Percentiles rank a stretch among this genome's conserved stretches.
Conservation (phyloP, 2,329 filamentous ascomycete species). For the Trichoderma breve region DNA sequence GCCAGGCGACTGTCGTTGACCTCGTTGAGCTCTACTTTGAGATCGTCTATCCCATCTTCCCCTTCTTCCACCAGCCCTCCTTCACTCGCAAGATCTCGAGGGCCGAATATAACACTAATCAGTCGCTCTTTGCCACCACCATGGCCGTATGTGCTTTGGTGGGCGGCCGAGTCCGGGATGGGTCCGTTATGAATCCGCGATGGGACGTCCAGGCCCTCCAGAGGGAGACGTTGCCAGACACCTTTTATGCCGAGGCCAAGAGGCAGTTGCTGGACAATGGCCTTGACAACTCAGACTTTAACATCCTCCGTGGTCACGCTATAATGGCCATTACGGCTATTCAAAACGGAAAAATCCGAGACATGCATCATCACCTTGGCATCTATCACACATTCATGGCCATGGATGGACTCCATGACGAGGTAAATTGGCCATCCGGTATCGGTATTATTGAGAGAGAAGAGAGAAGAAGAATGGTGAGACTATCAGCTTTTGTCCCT, state of each 20-base stretch:
- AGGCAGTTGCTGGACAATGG: constrained; percentile 19
- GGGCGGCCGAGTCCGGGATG: constrained; percentile 48
- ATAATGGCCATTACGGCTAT: constrained; percentile 50
- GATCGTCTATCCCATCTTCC: constrained; percentile 53
- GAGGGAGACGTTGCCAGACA: constrained; percentile 22
- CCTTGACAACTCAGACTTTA: constrained; percentile 13
- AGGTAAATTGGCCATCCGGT: constrained; percentile 49
- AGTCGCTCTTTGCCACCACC: constrained; percentile 46
- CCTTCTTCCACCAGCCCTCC: constrained; percentile 49
- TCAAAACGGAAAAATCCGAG: constrained; percentile 48
- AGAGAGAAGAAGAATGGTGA: constrained; percentile 45
- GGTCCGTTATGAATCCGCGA: constrained; percentile 41
- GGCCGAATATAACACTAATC: constrained; percentile 43
- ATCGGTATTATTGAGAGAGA: constrained; percentile 47
- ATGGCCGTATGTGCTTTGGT: constrained; percentile 53
- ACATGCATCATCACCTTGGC: constrained; percentile 51
- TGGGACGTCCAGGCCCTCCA: constrained; percentile 38
- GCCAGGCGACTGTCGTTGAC: constrained; percentile 34
- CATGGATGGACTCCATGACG: constrained; percentile 52
- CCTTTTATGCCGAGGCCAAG: constrained; percentile 26
- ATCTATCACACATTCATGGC: constrained; percentile 49
- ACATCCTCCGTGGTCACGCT: constrained; percentile 32
- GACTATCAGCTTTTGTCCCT: background rate
- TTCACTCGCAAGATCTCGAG: constrained; percentile 40
- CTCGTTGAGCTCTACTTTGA: constrained; percentile 52